Evolutionary conservation across 306 rosid species (phyloP).

Genomic region (Sophora flavescens): DNA sequence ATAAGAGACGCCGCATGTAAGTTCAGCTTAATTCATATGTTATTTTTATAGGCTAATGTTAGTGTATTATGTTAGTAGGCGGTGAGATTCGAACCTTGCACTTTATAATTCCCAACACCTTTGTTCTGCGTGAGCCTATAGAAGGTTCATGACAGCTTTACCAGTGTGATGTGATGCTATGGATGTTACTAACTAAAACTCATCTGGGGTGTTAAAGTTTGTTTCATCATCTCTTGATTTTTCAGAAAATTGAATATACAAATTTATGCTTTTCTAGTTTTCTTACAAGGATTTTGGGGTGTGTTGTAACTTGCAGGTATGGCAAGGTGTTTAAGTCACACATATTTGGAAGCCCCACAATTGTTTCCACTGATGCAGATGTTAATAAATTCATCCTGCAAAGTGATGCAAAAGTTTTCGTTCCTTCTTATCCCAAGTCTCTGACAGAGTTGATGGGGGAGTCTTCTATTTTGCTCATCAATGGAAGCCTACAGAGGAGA

Average conservation of each 20-base stretch:
- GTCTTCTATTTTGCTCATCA: slow-evolving; percentile 92
- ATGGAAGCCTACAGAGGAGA: slow-evolving; percentile 92
- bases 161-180: too few relatives aligned
- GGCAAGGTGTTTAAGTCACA: slow-evolving; percentile 98
- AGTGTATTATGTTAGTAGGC: too few relatives aligned
- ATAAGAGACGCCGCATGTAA: slow-evolving; percentile 75
- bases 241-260: neutral
- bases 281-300: neutral
- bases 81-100: too few relatives aligned
- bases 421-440: slow-evolving; percentile 94
- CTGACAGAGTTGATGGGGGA: slow-evolving; percentile 89
- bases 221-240: slow-evolving; percentile 24
- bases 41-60: too few relatives aligned
- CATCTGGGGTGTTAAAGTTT: neutral
- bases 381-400: slow-evolving; percentile 85
- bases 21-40: slow-evolving; percentile 42
- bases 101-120: too few relatives aligned
- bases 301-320: slow-evolving; percentile 60
- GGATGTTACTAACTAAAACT: neutral
- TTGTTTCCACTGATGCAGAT: slow-evolving; percentile 91
- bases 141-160: too few relatives aligned
- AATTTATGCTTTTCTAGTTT: slow-evolving; percentile 7
- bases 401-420: slow-evolving; percentile 89
- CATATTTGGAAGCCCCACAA: slow-evolving; percentile 91
- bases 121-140: too few relatives aligned